Percentiles rank a stretch among this genome's conserved stretches.
These are phyloP conservation scores for Dionaea muscipula DNA, from an alignment of 179 eudicot genomes.

Conservation along the genomic window DNA sequence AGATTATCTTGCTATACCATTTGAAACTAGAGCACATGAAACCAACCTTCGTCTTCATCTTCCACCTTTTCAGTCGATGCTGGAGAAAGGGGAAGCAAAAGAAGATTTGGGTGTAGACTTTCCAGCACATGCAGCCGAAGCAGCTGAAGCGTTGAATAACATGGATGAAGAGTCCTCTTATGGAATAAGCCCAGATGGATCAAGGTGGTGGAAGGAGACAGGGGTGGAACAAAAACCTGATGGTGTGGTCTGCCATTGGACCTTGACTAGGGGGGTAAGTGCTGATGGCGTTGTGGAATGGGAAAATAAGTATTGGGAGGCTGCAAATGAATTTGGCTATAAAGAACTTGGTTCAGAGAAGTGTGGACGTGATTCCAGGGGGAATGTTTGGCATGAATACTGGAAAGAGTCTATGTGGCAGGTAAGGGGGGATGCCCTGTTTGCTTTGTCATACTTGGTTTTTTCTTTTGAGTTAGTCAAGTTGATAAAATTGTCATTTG, in stretches of 20 bases:
- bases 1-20: constrained; percentile 41
- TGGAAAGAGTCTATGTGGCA: constrained; percentile 91
- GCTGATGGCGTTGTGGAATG: constrained; percentile 70
- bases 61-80: constrained; percentile 67
- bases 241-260: constrained; percentile 77
- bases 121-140: constrained; percentile 64
- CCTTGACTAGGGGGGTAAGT: constrained; percentile 64
- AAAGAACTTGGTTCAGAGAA: constrained; percentile 92
- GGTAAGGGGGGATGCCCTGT: constrained; percentile 23
- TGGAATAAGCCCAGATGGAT: constrained; percentile 56
- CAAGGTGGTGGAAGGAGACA: constrained; percentile 84
- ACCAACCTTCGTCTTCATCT: constrained; percentile 28
- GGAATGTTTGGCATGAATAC: constrained; percentile 79
- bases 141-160: constrained; percentile 47
- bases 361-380: constrained; percentile 78
- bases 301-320: constrained; percentile 96
- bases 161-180: constrained; percentile 22
- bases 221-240: constrained; percentile 62
- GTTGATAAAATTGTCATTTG: too few relatives aligned
- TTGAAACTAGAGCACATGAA: constrained; percentile 41
- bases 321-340: constrained; percentile 50
- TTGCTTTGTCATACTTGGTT: not conserved
- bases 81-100: constrained; percentile 26
- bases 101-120: constrained; percentile 42
- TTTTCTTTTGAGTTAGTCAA: not conserved